phyloP scores from a whole-genome alignment of 148 eudicot genomes.

The Rhododendron ovatum region DNA sequence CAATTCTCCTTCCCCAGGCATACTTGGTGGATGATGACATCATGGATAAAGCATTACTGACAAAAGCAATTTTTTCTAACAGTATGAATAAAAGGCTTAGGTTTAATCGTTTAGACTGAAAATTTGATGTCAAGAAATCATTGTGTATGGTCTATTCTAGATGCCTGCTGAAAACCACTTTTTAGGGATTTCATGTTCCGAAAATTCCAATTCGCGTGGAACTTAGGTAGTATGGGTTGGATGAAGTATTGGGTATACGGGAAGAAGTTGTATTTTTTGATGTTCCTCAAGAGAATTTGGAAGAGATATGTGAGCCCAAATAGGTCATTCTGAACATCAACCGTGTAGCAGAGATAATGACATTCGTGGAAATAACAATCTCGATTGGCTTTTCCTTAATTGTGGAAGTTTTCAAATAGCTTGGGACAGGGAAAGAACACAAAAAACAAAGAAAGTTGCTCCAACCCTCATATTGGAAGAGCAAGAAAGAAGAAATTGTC shows the following conservation, averaged over 20 bases:
- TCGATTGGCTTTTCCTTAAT: neutral
- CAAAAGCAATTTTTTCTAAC: neutral
- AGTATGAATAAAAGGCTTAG: neutral
- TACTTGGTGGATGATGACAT: neutral
- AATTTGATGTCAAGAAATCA: neutral
- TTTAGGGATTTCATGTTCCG: neutral
- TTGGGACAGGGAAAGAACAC: neutral
- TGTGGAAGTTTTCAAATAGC: neutral
- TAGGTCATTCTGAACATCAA: neutral
- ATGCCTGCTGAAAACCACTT: neutral
- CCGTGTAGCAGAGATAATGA: neutral
- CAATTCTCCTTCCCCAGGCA: neutral
- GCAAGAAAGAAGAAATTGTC: neutral
- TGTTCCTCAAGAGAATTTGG: neutral
- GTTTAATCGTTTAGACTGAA: neutral
- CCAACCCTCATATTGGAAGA: neutral
- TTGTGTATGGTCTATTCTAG: neutral
- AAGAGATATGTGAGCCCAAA: neutral
- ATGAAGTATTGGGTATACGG: neutral
- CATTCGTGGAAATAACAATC: neutral
- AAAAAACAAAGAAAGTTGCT: neutral
- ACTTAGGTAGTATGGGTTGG: neutral
- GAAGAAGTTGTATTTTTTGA: neutral
- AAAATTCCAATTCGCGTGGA: neutral
- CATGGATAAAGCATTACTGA: neutral